A percentile compares a stretch with the other conserved stretches of the same genome.
Conservation (phyloP, 805 yeast genomes). For the Zygoascus flipseniorum region DNA sequence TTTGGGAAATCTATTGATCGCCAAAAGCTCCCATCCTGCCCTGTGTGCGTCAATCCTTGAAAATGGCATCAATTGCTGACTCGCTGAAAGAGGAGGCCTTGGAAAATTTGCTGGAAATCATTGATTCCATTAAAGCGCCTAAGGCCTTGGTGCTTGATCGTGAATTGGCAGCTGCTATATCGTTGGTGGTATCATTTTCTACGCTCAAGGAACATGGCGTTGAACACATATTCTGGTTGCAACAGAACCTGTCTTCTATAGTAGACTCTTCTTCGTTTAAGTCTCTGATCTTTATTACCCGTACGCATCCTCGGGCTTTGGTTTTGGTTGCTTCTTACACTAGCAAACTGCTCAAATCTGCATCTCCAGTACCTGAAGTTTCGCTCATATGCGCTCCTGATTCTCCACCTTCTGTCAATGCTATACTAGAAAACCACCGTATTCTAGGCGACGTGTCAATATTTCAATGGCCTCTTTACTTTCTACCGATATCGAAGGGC, state of each 20-base stretch:
- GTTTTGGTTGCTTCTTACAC: background rate
- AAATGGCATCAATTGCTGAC: background rate
- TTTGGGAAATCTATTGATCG: slow-evolving; percentile 7
- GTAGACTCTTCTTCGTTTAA: slow-evolving; percentile 5
- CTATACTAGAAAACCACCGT: slow-evolving; percentile 28
- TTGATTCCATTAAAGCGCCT: slow-evolving; percentile 21
- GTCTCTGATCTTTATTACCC: slow-evolving; percentile 19
- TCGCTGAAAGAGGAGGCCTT: slow-evolving; percentile 15
- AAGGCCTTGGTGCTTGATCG: slow-evolving; percentile 38
- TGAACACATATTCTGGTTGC: slow-evolving; percentile 41
- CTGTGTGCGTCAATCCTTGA: background rate
- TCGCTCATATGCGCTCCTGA: background rate
- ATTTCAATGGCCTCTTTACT: slow-evolving; percentile 36
- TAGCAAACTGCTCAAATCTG: background rate
- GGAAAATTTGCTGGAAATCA: slow-evolving; percentile 18
- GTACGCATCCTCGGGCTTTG: background rate
- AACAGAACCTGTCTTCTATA: slow-evolving; percentile 11
- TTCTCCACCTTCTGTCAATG: slow-evolving; percentile 8
- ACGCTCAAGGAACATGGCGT: slow-evolving; percentile 44
- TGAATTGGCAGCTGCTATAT: slow-evolving; percentile 40
- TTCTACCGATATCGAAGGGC: slow-evolving; percentile 25
- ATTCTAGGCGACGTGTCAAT: slow-evolving; percentile 35
- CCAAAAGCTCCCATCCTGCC: background rate
- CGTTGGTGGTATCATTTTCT: slow-evolving; percentile 49
- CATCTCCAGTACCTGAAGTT: background rate